A percentile compares a stretch with the other conserved stretches of the same genome.
These are phyloP conservation scores for Pestalotiopsis fici DNA, from an alignment of 2,329 filamentous ascomycete species.

Conservation along the genomic window DNA sequence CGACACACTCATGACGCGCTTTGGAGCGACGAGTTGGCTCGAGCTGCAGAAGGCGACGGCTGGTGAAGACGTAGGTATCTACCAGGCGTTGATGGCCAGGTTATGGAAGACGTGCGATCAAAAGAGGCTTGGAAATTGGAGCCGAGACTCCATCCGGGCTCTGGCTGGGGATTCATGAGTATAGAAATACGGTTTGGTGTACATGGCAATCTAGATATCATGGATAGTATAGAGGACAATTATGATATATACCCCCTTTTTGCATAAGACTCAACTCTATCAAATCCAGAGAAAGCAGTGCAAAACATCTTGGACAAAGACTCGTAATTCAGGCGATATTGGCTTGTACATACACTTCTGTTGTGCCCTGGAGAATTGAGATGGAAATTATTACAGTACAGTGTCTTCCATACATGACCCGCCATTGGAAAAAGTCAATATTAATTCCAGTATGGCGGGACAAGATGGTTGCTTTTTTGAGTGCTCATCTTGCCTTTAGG, in stretches of 20 bases:
- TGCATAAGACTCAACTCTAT: background rate
- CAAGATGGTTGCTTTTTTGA: background rate
- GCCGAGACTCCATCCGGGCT: conserved; percentile 25
- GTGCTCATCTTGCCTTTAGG: background rate
- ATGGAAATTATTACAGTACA: background rate
- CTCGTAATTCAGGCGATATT: too few species aligned
- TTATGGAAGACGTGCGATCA: conserved; percentile 32
- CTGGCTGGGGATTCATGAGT: conserved; percentile 14
- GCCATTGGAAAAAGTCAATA: background rate
- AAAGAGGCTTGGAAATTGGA: conserved; percentile 30
- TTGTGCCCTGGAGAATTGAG: too few species aligned
- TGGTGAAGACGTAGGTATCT: conserved; percentile 21
- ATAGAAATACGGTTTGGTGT: background rate
- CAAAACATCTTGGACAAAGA: too few species aligned
- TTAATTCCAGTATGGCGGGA: background rate
- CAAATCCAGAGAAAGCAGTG: background rate
- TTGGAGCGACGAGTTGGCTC: conserved; percentile 30
- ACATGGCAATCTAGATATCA: background rate
- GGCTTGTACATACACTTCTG: too few species aligned
- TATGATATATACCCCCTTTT: background rate
- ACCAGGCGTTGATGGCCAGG: conserved; percentile 24
- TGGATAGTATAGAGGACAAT: background rate
- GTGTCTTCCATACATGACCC: background rate
- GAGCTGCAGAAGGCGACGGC: conserved; percentile 23
- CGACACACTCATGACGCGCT: conserved; percentile 32